Evolutionary conservation across 164 flowering plant genomes (phyloP).

Genomic region (Vitis riparia): DNA sequence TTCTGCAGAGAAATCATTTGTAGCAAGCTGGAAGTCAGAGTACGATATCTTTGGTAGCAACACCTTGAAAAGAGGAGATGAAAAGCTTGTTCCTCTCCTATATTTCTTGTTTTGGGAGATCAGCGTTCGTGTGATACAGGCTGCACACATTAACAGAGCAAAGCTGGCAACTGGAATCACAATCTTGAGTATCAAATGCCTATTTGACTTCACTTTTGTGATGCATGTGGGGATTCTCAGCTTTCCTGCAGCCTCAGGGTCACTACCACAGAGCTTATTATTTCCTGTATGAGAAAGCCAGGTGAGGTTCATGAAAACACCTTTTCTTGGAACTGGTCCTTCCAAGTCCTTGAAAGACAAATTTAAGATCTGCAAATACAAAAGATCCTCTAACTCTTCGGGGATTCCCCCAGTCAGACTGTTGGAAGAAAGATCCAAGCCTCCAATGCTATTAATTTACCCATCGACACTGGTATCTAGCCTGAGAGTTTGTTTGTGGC

Average conservation of each 20-base stretch:
- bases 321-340: constrained; percentile 6
- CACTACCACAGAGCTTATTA: background rate
- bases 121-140: background rate
- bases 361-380: background rate
- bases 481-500: background rate
- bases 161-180: too few relatives aligned
- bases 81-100: background rate
- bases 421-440: constrained; percentile 4
- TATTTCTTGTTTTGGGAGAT: constrained; percentile 1
- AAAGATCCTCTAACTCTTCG: background rate
- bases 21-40: background rate
- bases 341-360: constrained; percentile 11
- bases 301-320: background rate
- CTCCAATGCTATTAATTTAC: background rate
- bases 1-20: constrained; percentile 3
- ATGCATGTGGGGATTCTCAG: too few relatives aligned
- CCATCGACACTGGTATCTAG: background rate
- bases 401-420: background rate
- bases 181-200: too few relatives aligned
- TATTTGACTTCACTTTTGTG: too few relatives aligned
- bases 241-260: too few relatives aligned
- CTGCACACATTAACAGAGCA: too few relatives aligned
- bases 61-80: background rate
- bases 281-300: constrained; percentile 8
- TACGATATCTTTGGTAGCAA: constrained; percentile 1